Evolutionary conservation across 2,329 filamentous ascomycete species (phyloP).

Genomic region (Lasiodiplodia citricola): DNA sequence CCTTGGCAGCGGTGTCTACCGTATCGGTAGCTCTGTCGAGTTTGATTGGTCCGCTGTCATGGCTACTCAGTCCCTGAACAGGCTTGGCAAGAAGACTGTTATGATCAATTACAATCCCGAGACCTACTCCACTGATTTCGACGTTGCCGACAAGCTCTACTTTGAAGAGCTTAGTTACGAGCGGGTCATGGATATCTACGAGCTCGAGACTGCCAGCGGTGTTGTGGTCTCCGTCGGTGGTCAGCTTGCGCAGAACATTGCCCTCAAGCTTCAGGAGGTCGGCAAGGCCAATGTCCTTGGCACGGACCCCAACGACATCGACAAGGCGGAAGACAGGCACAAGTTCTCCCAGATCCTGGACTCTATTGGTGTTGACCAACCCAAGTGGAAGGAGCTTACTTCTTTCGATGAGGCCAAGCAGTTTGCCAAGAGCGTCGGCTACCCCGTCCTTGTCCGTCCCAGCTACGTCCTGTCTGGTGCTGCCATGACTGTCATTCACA

Average conservation of each 20-base stretch:
- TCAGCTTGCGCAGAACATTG: slow-evolving; percentile 97
- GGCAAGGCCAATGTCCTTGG: slow-evolving; percentile 90
- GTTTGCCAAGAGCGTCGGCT: slow-evolving; percentile 84
- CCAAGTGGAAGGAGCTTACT: slow-evolving; percentile 96
- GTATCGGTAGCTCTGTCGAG: slow-evolving; percentile 96
- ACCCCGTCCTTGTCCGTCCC: slow-evolving; percentile 93
- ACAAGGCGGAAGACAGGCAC: slow-evolving; percentile 96
- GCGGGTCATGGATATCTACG: slow-evolving; percentile 98
- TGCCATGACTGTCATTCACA: slow-evolving; percentile 96
- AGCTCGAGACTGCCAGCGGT: slow-evolving; percentile 81
- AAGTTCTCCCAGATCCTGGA: slow-evolving; percentile 98
- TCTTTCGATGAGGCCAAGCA: slow-evolving; percentile 85
- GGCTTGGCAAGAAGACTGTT: slow-evolving; percentile 94
- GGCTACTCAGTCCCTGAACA: slow-evolving; percentile 78
- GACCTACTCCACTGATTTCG: slow-evolving; percentile 82
- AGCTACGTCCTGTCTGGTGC: slow-evolving; percentile 96
- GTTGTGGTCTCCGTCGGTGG: slow-evolving; percentile 96
- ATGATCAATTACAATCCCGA: slow-evolving; percentile 96
- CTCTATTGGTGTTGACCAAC: slow-evolving; percentile 95
- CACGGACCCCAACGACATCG: slow-evolving; percentile 91
- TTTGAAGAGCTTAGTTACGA: slow-evolving; percentile 98
- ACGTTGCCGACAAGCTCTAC: slow-evolving; percentile 88
- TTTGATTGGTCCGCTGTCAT: slow-evolving; percentile 99
- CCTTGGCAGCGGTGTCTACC: slow-evolving; percentile 93
- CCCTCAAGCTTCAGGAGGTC: slow-evolving; percentile 87